phyloP scores from a whole-genome alignment of 73 alveolate genomes.

The Halteria grandinella region DNA sequence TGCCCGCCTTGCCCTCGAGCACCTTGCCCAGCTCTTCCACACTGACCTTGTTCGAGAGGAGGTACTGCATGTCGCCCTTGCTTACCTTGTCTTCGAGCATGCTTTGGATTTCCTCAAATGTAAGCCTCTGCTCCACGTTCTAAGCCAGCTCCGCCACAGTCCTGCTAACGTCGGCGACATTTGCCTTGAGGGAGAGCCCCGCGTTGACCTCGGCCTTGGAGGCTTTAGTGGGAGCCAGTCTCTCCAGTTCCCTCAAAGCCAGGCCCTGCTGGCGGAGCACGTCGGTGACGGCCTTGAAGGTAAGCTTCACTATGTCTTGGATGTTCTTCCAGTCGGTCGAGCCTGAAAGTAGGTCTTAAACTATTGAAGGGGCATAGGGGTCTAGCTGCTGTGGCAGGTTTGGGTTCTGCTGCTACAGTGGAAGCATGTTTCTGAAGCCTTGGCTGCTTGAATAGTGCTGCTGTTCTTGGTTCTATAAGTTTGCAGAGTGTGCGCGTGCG shows the following conservation, averaged over 20 bases:
- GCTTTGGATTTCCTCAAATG: slow-evolving; percentile 87
- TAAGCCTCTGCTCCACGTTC: slow-evolving; percentile 86
- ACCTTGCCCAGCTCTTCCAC: slow-evolving; percentile 77
- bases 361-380: slow-evolving; percentile 50
- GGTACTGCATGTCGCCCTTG: slow-evolving; percentile 78
- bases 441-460: too few relatives aligned
- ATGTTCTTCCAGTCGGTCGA: slow-evolving; percentile 87
- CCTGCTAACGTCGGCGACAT: slow-evolving; percentile 91
- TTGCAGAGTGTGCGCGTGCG: too few relatives aligned
- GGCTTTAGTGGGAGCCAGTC: slow-evolving; percentile 87
- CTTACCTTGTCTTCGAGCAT: slow-evolving; percentile 89
- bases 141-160: slow-evolving; percentile 91
- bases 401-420: too few relatives aligned
- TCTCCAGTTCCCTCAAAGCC: slow-evolving; percentile 88
- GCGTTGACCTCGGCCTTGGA: slow-evolving; percentile 88
- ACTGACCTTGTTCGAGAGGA: slow-evolving; percentile 73
- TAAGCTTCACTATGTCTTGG: slow-evolving; percentile 88
- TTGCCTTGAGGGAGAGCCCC: slow-evolving; percentile 89
- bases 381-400: too few relatives aligned
- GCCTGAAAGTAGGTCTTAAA: slow-evolving; percentile 24
- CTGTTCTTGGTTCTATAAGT: too few relatives aligned
- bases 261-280: slow-evolving; percentile 89
- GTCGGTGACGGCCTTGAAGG: slow-evolving; percentile 93
- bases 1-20: slow-evolving; percentile 79
- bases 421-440: too few relatives aligned